These are phyloP conservation scores for Diaporthe vaccinii DNA, from an alignment of 2,329 filamentous ascomycete species.

Conservation along the genomic window DNA sequence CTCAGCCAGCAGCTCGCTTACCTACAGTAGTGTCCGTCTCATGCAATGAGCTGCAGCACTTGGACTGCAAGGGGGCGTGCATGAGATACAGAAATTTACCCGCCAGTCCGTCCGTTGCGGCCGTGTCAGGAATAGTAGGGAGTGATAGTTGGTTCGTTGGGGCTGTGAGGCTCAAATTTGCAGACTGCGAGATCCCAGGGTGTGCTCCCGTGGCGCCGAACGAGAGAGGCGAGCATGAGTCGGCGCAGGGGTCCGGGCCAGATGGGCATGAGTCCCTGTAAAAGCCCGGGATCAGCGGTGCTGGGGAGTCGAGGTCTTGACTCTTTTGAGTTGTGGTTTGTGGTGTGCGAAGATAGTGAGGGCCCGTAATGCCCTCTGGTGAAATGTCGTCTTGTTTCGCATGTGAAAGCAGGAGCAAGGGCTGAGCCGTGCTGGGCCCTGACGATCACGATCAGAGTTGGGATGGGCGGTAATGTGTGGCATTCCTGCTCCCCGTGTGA, in stretches of 20 bases:
- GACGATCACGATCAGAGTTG: constrained; percentile 24
- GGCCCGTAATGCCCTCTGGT: neutral
- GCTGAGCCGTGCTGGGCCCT: constrained; percentile 8
- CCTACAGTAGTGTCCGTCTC: constrained; percentile 23
- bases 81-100: constrained; percentile 23
- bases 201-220: constrained; percentile 16
- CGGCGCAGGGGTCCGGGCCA: too few relatives aligned
- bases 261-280: neutral
- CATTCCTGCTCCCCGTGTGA: constrained; percentile 9
- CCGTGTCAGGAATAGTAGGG: constrained; percentile 11
- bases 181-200: constrained; percentile 10
- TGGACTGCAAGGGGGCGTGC: constrained; percentile 15
- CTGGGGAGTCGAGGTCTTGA: constrained; percentile 23
- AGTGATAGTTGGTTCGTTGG: constrained; percentile 8
- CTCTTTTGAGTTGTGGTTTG: constrained; percentile 6
- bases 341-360: neutral
- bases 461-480: constrained; percentile 21
- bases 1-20: constrained; percentile 24
- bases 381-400: constrained; percentile 24
- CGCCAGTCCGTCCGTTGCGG: constrained; percentile 19
- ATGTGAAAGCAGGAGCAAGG: constrained; percentile 24
- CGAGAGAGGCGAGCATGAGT: neutral
- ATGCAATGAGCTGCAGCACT: constrained; percentile 13
- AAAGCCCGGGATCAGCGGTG: constrained; percentile 19
- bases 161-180: constrained; percentile 26